Evolutionary conservation across 345 rosid genomes (phyloP).

Genomic region (Rhodamnia rubescens): DNA sequence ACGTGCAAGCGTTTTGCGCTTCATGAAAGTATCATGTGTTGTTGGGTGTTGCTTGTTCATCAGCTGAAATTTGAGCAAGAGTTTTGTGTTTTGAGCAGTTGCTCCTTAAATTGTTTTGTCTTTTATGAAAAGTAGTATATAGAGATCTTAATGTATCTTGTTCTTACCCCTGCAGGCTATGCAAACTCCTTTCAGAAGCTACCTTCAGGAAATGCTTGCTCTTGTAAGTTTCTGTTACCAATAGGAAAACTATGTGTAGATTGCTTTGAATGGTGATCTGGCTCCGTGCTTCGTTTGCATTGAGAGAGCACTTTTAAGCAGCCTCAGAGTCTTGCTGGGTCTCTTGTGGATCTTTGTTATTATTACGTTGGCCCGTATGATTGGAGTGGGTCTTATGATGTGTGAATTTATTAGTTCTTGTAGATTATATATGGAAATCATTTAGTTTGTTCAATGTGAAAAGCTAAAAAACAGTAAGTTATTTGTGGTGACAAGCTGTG

Average conservation of each 20-base stretch:
- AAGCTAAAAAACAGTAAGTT: not conserved
- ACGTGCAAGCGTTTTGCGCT: not conserved
- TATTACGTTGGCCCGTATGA: not conserved
- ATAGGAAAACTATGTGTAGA: not conserved
- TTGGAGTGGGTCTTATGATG: not conserved
- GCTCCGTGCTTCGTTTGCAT: not conserved
- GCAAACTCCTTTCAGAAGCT: constrained; percentile 96
- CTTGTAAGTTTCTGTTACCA: constrained; percentile 49
- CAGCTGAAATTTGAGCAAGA: not conserved
- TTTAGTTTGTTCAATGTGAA: not conserved
- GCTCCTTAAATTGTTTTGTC: not conserved
- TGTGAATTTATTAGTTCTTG: not conserved
- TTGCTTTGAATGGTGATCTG: not conserved
- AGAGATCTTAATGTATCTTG: not conserved
- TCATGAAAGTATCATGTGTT: not conserved
- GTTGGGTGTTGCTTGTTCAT: not conserved
- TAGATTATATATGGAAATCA: not conserved
- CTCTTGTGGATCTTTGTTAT: not conserved
- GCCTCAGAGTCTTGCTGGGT: not conserved
- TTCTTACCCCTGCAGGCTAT: constrained; percentile 31
- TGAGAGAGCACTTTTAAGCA: not conserved
- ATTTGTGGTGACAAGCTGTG: not conserved
- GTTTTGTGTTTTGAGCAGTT: not conserved
- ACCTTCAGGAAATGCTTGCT: constrained; percentile 84
- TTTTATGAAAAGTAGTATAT: not conserved